phyloP scores from a whole-genome alignment of 305 asterid species.

The Ilex paraguariensis region DNA sequence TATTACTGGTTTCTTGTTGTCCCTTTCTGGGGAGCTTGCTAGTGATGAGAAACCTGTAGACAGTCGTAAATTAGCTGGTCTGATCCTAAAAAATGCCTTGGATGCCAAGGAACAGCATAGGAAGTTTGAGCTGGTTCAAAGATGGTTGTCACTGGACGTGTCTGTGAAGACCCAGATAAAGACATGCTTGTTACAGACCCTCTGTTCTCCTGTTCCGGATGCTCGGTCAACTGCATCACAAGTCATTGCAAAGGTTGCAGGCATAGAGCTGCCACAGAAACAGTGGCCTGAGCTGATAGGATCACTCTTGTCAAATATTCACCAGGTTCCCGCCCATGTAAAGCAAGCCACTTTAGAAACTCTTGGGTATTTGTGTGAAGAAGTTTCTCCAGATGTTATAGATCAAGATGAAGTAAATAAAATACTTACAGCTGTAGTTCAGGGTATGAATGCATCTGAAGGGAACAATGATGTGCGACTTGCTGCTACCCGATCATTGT shows the following conservation, averaged over 20 bases:
- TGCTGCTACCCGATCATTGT: constrained; percentile 77
- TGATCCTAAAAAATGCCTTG: constrained; percentile 80
- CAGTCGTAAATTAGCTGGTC: constrained; percentile 84
- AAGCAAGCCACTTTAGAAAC: constrained; percentile 94
- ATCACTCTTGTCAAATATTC: constrained; percentile 66
- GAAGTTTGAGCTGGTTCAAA: constrained; percentile 70
- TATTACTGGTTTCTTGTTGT: constrained; percentile 63
- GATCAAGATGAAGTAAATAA: constrained; percentile 90
- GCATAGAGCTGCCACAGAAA: constrained; percentile 83
- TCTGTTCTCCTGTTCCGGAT: constrained; percentile 54
- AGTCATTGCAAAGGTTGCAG: constrained; percentile 92
- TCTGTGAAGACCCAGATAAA: constrained; percentile 72
- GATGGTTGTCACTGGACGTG: constrained; percentile 77
- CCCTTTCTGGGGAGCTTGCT: constrained; percentile 80
- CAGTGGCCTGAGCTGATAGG: constrained; percentile 95
- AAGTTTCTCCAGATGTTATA: constrained; percentile 70
- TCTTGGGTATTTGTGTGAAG: constrained; percentile 89
- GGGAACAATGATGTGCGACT: constrained; percentile 66
- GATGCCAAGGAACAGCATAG: constrained; percentile 95
- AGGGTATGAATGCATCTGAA: constrained; percentile 87
- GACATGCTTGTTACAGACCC: constrained; percentile 73
- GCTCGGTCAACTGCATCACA: constrained; percentile 93
- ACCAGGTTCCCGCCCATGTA: constrained; percentile 76
- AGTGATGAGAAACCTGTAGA: constrained; percentile 85
- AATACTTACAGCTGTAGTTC: constrained; percentile 88